These are phyloP conservation scores for Gossypium schwendimanii DNA, from an alignment of 441 rosid species.

Conservation along the genomic window DNA sequence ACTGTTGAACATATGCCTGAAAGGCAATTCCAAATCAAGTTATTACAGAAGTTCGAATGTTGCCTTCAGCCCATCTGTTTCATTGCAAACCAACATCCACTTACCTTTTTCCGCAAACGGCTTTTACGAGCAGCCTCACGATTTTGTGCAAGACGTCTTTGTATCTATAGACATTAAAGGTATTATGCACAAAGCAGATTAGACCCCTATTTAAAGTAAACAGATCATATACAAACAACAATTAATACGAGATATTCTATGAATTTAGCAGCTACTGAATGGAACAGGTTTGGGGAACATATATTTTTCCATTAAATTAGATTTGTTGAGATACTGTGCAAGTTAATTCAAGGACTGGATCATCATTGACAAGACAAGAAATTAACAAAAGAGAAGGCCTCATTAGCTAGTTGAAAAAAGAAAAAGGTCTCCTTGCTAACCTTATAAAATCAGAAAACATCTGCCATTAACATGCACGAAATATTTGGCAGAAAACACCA, in stretches of 20 bases:
- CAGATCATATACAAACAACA: background rate
- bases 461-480: constrained; percentile 3
- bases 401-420: background rate
- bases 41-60: constrained; percentile 1
- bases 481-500: background rate
- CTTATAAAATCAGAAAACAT: background rate
- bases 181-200: constrained; percentile 10
- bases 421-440: background rate
- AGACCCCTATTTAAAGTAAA: background rate
- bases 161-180: constrained; percentile 42
- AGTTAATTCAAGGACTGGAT: background rate
- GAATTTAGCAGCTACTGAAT: background rate
- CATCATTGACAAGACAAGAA: background rate
- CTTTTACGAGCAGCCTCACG: constrained; percentile 98
- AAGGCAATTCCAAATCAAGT: constrained; percentile 18
- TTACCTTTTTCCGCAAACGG: constrained; percentile 90
- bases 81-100: background rate
- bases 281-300: background rate
- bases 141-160: constrained; percentile 92
- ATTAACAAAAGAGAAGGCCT: background rate
- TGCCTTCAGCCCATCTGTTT: background rate
- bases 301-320: background rate
- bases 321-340: background rate
- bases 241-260: background rate
- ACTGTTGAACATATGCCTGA: constrained; percentile 90